Evolutionary conservation across 2,329 filamentous ascomycete genomes (phyloP), one percentile per base, ranked within the genome.

Genomic region (Scolecobasidium constrictum): DNA sequence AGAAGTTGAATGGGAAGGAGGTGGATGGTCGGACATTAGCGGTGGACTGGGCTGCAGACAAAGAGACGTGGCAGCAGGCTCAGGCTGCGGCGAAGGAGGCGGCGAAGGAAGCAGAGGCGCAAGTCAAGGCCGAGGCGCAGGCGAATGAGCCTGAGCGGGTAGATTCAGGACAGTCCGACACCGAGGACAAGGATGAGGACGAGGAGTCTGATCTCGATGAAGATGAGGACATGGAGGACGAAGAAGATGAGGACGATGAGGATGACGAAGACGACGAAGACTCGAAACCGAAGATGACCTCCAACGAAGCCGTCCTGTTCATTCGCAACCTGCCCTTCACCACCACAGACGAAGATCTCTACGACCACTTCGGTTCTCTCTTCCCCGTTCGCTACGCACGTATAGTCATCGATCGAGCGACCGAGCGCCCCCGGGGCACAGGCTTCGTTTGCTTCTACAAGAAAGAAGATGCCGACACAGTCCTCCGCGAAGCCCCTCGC

Each of bases 21-120:
- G 73, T 98, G 16, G 88, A 94, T 58, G 92, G 88, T 2, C 76
- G 92, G 53, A 83, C 81, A 6, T 63, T 98, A 47, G 92, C 90
- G 20, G 92, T 98, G 5, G 92, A 98, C 64, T 98, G 86, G 86
- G 90, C 93, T 22, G 87, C 96, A 3, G 86, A 95, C 47, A 94
- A 93, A 66, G 73, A 81, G 34, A 78, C 81, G 5, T 98, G 86
- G 86, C 75, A 88, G 48, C 72, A 78, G 47, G 69, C 78, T 49
- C 66, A 68, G 31, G 71, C 78, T 42, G 9, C 9, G n/a, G 26
- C 26, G 26, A 7, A n/a, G n/a, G 36, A 38, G 40, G 46, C 52
- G 21, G 45, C n/a, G 13, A 42, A 50, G 11, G 53, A 38, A 58
- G 44, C 42, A 42, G 48, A 52, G 20, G 47, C 26, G 19, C 42